These are phyloP conservation scores for Sordaria brevicollis DNA, from an alignment of 495 filamentous ascomycete genomes.

Conservation along the genomic window DNA sequence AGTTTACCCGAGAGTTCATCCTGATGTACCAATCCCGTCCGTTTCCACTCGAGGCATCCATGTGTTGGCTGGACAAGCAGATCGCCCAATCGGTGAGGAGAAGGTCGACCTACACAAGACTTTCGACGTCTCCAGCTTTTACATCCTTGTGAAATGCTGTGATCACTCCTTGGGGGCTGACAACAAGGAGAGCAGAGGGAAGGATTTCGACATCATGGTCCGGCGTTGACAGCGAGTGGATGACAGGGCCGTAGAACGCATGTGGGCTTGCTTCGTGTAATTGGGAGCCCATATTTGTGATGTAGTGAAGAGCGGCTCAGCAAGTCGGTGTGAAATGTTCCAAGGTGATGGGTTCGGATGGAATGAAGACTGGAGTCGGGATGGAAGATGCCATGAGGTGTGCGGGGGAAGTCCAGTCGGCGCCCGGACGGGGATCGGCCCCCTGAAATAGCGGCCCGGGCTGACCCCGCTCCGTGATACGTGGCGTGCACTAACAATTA, in stretches of 20 bases:
- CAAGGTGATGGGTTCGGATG: too few species aligned
- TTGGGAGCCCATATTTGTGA: neutral
- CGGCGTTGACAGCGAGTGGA: conserved; percentile 34
- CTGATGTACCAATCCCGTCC: too few species aligned
- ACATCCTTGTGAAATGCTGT: conserved; percentile 10
- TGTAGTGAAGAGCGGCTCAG: too few species aligned
- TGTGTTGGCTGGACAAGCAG: neutral
- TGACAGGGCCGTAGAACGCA: conserved; percentile 42
- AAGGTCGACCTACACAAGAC: neutral
- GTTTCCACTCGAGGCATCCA: too few species aligned
- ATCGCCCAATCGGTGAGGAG: too few species aligned
- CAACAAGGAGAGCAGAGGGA: conserved; percentile 34
- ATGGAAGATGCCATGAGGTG: too few species aligned
- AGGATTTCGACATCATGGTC: conserved; percentile 33
- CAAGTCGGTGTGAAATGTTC: too few species aligned
- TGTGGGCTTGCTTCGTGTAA: neutral
- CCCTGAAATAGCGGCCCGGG: neutral
- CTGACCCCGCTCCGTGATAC: neutral
- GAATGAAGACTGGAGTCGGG: neutral
- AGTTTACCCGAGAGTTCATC: too few species aligned
- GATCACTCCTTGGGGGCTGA: conserved; percentile 35
- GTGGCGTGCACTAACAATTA: neutral
- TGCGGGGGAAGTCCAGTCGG: neutral
- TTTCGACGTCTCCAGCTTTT: neutral
- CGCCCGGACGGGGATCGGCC: too few species aligned